Evolutionary conservation across 192 early-diverging fungal species (phyloP).

Genomic region (Backusella parvicylindrica): DNA sequence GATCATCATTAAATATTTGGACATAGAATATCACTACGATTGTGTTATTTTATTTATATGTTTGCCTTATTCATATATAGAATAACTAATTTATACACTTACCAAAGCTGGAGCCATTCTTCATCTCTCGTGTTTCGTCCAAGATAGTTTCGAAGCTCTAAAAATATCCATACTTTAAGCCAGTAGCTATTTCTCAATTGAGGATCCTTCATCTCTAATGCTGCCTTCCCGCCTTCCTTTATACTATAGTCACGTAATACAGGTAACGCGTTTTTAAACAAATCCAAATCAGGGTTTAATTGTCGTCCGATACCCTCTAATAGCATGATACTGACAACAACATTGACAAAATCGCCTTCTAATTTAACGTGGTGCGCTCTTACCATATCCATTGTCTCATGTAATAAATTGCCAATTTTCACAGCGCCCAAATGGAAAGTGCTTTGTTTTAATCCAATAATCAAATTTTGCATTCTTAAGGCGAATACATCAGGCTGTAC

Average conservation of each 20-base stretch:
- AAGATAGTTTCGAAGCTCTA: slow-evolving; percentile 57
- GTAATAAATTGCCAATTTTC: slow-evolving; percentile 78
- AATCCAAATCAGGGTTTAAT: slow-evolving; percentile 87
- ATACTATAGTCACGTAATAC: slow-evolving; percentile 62
- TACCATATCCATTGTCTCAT: slow-evolving; percentile 80
- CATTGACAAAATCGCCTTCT: slow-evolving; percentile 94
- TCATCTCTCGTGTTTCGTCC: slow-evolving; percentile 26
- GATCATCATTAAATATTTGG: background rate
- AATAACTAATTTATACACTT: slow-evolving; percentile 3
- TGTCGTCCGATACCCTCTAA: slow-evolving; percentile 92
- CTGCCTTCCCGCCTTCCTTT: slow-evolving; percentile 43
- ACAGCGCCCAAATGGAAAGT: slow-evolving; percentile 78
- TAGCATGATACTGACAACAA: slow-evolving; percentile 87
- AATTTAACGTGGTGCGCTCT: slow-evolving; percentile 89
- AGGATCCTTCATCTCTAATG: slow-evolving; percentile 41
- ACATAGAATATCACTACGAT: slow-evolving; percentile 9
- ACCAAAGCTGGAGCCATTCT: slow-evolving; percentile 36
- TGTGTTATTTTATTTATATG: background rate
- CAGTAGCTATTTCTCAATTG: slow-evolving; percentile 42
- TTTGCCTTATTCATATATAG: background rate
- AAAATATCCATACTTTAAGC: slow-evolving; percentile 62
- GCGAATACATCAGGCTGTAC: slow-evolving; percentile 77
- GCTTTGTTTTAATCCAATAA: slow-evolving; percentile 64
- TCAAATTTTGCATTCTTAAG: slow-evolving; percentile 74
- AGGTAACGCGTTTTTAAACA: slow-evolving; percentile 78